Percentiles rank a stretch among this genome's conserved stretches.
Evolutionary conservation across 2,329 filamentous ascomycete species (phyloP).

Genomic region (Fusarium tanahbumbuense): DNA sequence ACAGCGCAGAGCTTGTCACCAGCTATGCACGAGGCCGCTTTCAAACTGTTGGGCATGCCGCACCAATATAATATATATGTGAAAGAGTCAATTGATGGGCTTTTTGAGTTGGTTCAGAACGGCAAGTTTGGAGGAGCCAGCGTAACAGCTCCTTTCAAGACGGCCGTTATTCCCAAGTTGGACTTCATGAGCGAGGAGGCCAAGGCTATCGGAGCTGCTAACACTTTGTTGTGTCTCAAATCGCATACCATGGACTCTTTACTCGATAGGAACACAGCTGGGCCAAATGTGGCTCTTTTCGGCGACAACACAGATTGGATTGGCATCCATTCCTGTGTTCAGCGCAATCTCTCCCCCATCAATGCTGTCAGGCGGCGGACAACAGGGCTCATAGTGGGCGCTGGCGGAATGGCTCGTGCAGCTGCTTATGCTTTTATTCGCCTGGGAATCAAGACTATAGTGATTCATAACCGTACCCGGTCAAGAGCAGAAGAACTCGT

Average conservation of each 20-base stretch:
- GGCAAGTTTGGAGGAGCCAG: neutral
- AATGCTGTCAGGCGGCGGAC: slow-evolving; percentile 10
- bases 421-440: neutral
- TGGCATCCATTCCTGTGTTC: slow-evolving; percentile 1
- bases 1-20: slow-evolving; percentile 5
- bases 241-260: neutral
- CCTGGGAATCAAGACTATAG: neutral
- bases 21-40: slow-evolving; percentile 7
- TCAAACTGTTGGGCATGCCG: neutral
- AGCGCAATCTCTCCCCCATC: slow-evolving; percentile 6
- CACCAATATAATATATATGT: slow-evolving; percentile 10
- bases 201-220: slow-evolving; percentile 7
- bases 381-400: slow-evolving; percentile 3
- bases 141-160: slow-evolving; percentile 13
- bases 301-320: slow-evolving; percentile 18
- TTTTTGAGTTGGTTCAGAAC: neutral
- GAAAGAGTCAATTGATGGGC: neutral
- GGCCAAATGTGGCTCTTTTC: neutral
- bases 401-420: slow-evolving; percentile 16
- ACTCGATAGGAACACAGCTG: neutral
- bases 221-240: neutral
- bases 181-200: slow-evolving; percentile 16
- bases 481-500: neutral
- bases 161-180: neutral
- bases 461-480: neutral